Evolutionary conservation across 2,329 filamentous ascomycete genomes (phyloP).

Genomic region (Rhytidhysteron rufulum): DNA sequence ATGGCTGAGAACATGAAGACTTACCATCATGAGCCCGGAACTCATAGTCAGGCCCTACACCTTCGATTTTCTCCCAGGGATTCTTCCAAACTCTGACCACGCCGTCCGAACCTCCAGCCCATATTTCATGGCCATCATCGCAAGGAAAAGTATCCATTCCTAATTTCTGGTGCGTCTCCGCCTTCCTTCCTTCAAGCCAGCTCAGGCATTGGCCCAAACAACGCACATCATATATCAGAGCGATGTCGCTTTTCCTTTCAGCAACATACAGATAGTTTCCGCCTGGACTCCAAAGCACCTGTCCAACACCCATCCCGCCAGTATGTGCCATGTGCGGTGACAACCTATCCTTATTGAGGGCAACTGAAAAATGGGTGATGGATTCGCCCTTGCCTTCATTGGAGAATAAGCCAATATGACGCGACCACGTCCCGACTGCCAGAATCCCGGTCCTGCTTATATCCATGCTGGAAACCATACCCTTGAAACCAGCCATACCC

Average conservation of each 20-base stretch:
- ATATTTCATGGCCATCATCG: conserved; percentile 48
- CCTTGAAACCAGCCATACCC: conserved; percentile 51
- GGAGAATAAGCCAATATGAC: conserved; percentile 56
- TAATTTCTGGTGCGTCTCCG: conserved; percentile 53
- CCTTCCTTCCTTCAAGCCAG: conserved; percentile 43
- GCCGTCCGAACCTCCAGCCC: conserved; percentile 58
- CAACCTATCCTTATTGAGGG: conserved; percentile 6
- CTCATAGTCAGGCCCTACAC: conserved; percentile 39
- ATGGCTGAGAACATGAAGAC: no score
- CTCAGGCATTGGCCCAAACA: conserved; percentile 50
- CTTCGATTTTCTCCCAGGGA: conserved; percentile 24
- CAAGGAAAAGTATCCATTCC: conserved; percentile 49
- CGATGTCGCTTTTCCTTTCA: conserved; percentile 53
- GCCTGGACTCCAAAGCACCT: conserved; percentile 55
- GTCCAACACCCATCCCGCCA: conserved; percentile 52
- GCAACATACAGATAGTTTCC: conserved; percentile 57
- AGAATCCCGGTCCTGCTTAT: conserved; percentile 45
- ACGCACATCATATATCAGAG: conserved; percentile 58
- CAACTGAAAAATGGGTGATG: conserved; percentile 49
- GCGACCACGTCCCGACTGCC: conserved; percentile 55
- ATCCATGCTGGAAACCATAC: conserved; percentile 51
- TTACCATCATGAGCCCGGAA: conserved; percentile 41
- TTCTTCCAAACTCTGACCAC: conserved; percentile 41
- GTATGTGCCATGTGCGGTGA: conserved; percentile 14
- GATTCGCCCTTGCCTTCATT: conserved; percentile 46